Evolutionary conservation across 306 rosid species (phyloP).

Genomic region (Quercus variabilis): DNA sequence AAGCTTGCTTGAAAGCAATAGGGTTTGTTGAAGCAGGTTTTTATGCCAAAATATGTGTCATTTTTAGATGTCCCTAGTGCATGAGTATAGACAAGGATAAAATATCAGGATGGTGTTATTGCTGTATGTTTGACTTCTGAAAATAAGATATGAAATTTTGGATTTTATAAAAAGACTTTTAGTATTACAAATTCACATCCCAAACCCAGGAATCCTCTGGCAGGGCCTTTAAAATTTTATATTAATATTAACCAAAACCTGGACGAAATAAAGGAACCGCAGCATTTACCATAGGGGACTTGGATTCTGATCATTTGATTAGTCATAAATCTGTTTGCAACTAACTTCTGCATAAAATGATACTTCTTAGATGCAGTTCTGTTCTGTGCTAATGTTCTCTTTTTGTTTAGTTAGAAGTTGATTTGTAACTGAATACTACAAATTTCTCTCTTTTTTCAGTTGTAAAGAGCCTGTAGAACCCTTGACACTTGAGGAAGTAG

Average conservation of each 20-base stretch:
- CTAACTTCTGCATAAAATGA: neutral
- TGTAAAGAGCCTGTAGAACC: constrained; percentile 64
- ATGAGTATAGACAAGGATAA: neutral
- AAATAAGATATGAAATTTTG: too few species aligned
- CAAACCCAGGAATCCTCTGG: neutral
- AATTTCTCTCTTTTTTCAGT: constrained; percentile 6
- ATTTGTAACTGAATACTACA: neutral
- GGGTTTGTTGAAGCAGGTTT: neutral
- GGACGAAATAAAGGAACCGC: neutral
- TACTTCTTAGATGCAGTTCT: constrained; percentile 35
- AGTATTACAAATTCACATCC: neutral
- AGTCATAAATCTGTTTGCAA: neutral
- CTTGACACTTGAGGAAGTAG: constrained; percentile 52
- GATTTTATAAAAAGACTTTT: neutral
- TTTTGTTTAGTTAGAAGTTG: neutral
- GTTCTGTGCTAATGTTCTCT: constrained; percentile 17
- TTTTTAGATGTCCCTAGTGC: neutral
- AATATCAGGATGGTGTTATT: neutral
- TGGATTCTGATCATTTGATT: neutral
- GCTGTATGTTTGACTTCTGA: neutral
- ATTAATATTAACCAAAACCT: neutral
- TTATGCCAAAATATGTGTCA: neutral
- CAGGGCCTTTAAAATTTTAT: neutral
- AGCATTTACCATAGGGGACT: neutral
- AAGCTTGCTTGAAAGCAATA: neutral